Evolutionary conservation across 306 rosid species (phyloP), one percentile per base, ranked within the genome.

Genomic region (Quercus cerris): DNA sequence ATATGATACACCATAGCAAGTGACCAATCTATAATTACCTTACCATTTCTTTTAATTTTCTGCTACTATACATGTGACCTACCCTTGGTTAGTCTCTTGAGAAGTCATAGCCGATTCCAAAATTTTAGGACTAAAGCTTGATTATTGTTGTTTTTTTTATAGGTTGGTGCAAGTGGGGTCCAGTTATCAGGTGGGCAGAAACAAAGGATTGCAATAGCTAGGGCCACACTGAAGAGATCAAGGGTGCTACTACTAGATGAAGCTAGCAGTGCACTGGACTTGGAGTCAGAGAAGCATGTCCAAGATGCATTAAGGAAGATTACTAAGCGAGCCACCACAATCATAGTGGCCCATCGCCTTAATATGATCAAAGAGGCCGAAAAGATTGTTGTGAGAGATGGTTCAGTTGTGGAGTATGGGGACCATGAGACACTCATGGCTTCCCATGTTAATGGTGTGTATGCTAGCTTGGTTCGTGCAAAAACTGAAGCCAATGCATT

Each of bases 141-240:
- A 13, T 12, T 12, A 3, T 49, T 12, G 54, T 3, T 49, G 14
- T 11, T 49, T 49, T 3, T n/a, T 49, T 11, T 25, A 15, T 51
- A 90, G 97, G 96, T 93, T 72, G 97, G 98, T 41, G 91, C 90
- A 74, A 90, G 94, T 1, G 97, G 96, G 52, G 91, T 84, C 72
- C 99, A 95, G 73, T 83, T 95, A 81, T 95, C 93, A 5, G 94
- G 98, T n/a, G 97, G 98, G 11, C 97, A 91, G 76, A 95, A 93
- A 76, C 98, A 93, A 82, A 86, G 97, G 80, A 84, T 93, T 49
- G 96, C 96, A 67, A 90, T 93, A 82, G 94, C 98, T 27, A 90
- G 97, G 63, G 97, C 97, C 10, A 91, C 93, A 62, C 59, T 95
- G 74, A 95, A 90, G 89, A 91, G 81, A 80, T 86, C 97, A 75